phyloP scores from a whole-genome alignment of 2,329 filamentous ascomycete genomes.

The Stagonosporopsis cucurbitacearum region DNA sequence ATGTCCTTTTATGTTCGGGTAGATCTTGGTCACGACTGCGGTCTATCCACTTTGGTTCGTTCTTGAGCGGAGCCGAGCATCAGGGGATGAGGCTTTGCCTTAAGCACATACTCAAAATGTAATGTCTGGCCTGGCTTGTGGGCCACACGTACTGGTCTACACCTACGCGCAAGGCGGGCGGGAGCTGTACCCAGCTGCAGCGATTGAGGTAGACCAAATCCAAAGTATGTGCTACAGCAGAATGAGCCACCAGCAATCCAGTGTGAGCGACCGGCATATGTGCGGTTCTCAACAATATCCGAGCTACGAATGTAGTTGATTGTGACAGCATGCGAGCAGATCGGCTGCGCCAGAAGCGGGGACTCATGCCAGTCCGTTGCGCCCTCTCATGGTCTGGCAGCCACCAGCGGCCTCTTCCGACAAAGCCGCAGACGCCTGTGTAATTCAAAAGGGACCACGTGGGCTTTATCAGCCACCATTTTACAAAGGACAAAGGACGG shows the following conservation, averaged over 20 bases:
- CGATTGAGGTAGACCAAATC: background rate
- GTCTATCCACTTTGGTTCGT: background rate
- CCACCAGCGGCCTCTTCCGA: background rate
- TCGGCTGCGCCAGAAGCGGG: background rate
- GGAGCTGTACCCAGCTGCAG: background rate
- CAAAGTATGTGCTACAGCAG: background rate
- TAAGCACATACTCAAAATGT: background rate
- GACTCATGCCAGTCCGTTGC: background rate
- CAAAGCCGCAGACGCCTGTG: background rate
- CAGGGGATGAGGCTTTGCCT: background rate
- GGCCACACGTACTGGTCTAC: background rate
- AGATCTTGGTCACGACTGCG: background rate
- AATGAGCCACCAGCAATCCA: background rate
- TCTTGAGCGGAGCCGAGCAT: no score
- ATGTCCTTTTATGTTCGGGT: background rate
- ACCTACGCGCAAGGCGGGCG: background rate
- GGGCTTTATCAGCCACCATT: slow-evolving; percentile 3
- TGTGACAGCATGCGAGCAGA: background rate
- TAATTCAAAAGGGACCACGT: background rate
- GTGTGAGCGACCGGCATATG: background rate
- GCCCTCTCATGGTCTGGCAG: background rate
- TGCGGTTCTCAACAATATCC: background rate
- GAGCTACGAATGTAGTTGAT: background rate
- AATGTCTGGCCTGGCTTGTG: background rate
- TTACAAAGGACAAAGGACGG: background rate